phyloP scores from a whole-genome alignment of 441 rosid species.

The Populus hybrid region DNA sequence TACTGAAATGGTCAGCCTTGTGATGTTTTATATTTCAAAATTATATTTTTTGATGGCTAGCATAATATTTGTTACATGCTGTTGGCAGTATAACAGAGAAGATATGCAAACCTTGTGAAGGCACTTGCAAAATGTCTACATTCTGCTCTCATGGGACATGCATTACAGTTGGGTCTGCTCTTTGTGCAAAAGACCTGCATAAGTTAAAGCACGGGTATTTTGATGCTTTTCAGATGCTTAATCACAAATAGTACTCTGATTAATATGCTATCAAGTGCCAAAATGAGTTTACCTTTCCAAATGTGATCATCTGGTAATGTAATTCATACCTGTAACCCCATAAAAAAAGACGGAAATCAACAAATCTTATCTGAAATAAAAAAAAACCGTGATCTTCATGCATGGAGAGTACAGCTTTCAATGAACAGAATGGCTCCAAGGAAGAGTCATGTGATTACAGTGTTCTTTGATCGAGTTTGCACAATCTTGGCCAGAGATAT shows the following conservation, averaged over 20 bases:
- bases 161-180: constrained; percentile 94
- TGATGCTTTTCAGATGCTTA: constrained; percentile 15
- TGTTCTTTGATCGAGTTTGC: constrained; percentile 90
- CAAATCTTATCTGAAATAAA: constrained; percentile 9
- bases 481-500: constrained; percentile 97
- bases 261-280: constrained; percentile 18
- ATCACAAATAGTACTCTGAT: constrained; percentile 5
- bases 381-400: constrained; percentile 1
- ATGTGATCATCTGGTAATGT: constrained; percentile 97
- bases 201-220: constrained; percentile 18
- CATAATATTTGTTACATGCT: background rate
- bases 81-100: background rate
- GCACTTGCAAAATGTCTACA: constrained; percentile 99
- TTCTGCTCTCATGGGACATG: constrained; percentile 98
- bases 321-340: constrained; percentile 72
- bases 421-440: background rate
- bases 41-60: background rate
- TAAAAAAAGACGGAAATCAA: constrained; percentile 19
- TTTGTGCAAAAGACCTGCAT: constrained; percentile 98
- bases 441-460: constrained; percentile 51
- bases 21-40: constrained; percentile 6
- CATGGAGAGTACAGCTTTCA: background rate
- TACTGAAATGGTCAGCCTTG: background rate
- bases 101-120: constrained; percentile 76
- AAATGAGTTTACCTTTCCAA: constrained; percentile 70